Conservation (phyloP, 176 grass and related monocot genomes). For the Oryza glaberrima region DNA sequence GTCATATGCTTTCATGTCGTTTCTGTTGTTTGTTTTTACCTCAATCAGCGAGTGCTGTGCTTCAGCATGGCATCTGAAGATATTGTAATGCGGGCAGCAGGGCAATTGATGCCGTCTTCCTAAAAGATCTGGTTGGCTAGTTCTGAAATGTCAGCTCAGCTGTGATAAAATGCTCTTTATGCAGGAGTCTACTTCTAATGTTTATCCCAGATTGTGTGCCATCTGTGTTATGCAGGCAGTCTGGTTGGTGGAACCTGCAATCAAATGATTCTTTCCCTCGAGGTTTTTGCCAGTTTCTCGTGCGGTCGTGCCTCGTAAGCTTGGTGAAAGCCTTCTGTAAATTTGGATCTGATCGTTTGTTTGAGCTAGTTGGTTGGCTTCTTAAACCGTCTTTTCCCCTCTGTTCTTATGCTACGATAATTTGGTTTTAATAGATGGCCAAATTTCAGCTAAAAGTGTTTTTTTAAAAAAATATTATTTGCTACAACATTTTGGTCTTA, state of each 20-base stretch:
- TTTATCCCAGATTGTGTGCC: slow-evolving; percentile 7
- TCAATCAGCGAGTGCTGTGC: neutral
- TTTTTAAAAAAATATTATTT: no score
- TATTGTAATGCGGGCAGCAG: neutral
- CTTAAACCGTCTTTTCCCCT: no score
- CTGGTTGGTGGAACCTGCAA: slow-evolving; percentile 1
- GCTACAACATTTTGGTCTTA: no score
- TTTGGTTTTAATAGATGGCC: no score
- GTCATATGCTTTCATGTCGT: neutral
- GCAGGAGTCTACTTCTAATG: neutral
- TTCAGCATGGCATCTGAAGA: neutral
- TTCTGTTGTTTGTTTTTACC: neutral
- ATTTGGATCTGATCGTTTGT: neutral
- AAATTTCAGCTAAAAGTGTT: no score
- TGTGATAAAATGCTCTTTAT: neutral
- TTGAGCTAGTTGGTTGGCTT: neutral
- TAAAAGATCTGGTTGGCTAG: neutral
- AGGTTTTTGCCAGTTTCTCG: neutral
- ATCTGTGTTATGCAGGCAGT: neutral
- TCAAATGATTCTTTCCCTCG: neutral
- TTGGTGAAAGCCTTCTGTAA: neutral
- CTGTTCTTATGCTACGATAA: no score
- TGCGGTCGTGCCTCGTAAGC: neutral
- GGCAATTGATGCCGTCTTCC: neutral
- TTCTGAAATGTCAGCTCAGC: slow-evolving; percentile 19